phyloP scores from a whole-genome alignment of 169 alveolate species.

The Babesia bigemina region DNA sequence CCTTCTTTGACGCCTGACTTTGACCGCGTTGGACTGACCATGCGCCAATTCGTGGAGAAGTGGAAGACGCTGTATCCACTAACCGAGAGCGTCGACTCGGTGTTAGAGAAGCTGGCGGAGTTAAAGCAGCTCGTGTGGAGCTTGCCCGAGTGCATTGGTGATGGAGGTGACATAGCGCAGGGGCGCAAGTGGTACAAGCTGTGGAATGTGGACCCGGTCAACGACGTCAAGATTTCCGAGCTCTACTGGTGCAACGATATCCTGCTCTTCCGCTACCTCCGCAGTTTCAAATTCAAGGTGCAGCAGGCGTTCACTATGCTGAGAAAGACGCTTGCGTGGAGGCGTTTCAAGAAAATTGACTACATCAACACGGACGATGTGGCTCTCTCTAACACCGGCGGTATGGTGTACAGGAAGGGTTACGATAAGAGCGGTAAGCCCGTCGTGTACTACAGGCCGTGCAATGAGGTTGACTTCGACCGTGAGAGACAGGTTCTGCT shows the following conservation, averaged over 20 bases:
- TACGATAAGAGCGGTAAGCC: conserved; percentile 53
- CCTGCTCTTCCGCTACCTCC: conserved; percentile 47
- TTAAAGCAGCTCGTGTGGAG: conserved; percentile 21
- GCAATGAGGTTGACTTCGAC: conserved; percentile 25
- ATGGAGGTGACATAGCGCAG: background rate
- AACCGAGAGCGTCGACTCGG: conserved; percentile 15
- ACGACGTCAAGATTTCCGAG: conserved; percentile 39
- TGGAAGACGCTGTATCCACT: conserved; percentile 37
- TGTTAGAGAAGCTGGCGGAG: conserved; percentile 5
- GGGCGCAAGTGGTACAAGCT: conserved; percentile 57
- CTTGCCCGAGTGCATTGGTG: conserved; percentile 29
- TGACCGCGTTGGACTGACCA: background rate
- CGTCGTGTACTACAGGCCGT: conserved; percentile 53
- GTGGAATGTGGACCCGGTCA: conserved; percentile 53
- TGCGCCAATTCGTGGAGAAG: conserved; percentile 22
- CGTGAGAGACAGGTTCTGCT: conserved; percentile 49
- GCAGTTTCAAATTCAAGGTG: conserved; percentile 47
- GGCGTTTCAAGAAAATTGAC: conserved; percentile 37
- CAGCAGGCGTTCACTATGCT: conserved; percentile 40
- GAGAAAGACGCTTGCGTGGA: conserved; percentile 58
- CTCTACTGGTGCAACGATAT: conserved; percentile 56
- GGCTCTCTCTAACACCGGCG: conserved; percentile 19
- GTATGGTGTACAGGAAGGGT: conserved; percentile 64
- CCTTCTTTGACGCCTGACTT: conserved; percentile 31
- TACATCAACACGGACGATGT: conserved; percentile 17